Base-by-base conservation (phyloP, 2,329 filamentous ascomycete genomes). In the Diaporthe capsici region DNA sequence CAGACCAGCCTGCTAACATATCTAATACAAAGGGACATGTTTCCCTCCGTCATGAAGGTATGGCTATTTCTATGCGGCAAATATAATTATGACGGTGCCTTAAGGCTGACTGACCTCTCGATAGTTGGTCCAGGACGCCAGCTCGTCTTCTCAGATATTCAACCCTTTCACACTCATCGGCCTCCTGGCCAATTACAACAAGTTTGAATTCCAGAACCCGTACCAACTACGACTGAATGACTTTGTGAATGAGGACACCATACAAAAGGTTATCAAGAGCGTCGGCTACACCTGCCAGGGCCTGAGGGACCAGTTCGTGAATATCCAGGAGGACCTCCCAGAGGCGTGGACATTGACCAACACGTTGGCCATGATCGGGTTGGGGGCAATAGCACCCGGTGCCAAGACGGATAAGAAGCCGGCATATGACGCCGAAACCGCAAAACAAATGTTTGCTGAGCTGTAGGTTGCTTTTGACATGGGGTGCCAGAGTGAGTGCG, bases 161-260 rank as follows among this genome's bases (percentile, higher is more conserved):
- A 91, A 94, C 75, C 94, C 96, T 0, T 95, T 98, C 79, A 91
- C 93, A 20, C 90, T 98, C 13, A 88, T 98, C 28, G 96, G 96
- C 17, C 88, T 98, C 5, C 87, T 99, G 72, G 94, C 95, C 78
- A 99, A 98, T 85, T 98, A 98, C 89, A 98, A 99, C 89, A 99
- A 98, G 84, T 99, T 99, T 81, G 97, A 99, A 84, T 96, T 97
- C 75, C 96, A 98, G 82, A 99, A 99, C 80, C 96, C 96, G 0
- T 99, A 99, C 81, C 94, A 97, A 80, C 87, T 97, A 77, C 94
- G 96, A 39, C 89, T 99, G 22, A 95, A 96, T 80, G 96, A 98
- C 83, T 98, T 98, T 84, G 95, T 98, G 80, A 98, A 99, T 82
- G 96, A 98, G 81, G 87, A 89, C 0, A 93, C 94, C 2, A 98